These are phyloP conservation scores for Quercus phellos DNA, from an alignment of 331 rosid species.

Conservation along the genomic window DNA sequence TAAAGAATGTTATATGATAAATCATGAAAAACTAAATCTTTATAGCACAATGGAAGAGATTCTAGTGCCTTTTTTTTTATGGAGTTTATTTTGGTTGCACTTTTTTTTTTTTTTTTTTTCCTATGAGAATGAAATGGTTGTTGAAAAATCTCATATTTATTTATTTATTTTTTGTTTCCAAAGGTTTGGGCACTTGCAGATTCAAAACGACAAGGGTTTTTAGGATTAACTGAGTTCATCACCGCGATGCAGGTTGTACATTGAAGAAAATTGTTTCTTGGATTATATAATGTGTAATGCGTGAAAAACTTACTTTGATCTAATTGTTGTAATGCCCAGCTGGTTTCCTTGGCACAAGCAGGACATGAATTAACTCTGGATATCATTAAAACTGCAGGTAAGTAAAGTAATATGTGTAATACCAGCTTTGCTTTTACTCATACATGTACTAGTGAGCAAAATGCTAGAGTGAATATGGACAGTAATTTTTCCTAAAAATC, in stretches of 20 bases:
- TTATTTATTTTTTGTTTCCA: not conserved
- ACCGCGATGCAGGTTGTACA: conserved; percentile 77
- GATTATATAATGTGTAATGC: not conserved
- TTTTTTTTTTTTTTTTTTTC: too few species aligned
- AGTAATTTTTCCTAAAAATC: not conserved
- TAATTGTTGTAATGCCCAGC: conserved; percentile 31
- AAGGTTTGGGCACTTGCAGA: conserved; percentile 88
- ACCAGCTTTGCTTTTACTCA: not conserved
- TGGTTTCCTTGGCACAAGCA: conserved; percentile 72
- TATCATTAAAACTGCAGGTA: conserved; percentile 52
- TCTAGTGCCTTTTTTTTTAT: too few species aligned
- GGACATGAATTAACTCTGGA: conserved; percentile 58
- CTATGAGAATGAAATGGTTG: not conserved
- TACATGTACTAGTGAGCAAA: not conserved
- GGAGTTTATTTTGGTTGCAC: too few species aligned
- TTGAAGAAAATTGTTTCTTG: not conserved
- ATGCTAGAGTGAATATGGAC: not conserved
- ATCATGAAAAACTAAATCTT: too few species aligned
- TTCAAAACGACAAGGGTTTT: conserved; percentile 66
- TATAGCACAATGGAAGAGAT: too few species aligned
- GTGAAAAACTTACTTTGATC: not conserved
- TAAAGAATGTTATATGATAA: too few species aligned
- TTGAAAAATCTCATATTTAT: not conserved
- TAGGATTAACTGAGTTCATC: conserved; percentile 62
- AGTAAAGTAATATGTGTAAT: conserved; percentile 26